These are phyloP conservation scores for Fomitopsis serialis DNA, from an alignment of 768 basidiomycete genomes.

Conservation along the genomic window DNA sequence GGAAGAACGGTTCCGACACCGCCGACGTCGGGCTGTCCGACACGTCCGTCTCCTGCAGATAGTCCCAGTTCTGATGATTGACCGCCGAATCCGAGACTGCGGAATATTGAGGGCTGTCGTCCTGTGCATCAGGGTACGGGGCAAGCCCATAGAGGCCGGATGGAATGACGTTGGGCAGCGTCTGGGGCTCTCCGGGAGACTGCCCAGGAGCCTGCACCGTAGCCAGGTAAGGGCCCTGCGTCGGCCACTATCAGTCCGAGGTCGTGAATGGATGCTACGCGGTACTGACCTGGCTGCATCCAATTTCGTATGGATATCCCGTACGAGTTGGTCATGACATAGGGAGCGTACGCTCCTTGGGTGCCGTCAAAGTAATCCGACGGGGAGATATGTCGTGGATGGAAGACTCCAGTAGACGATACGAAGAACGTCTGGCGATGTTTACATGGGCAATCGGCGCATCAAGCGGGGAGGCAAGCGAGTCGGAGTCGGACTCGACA, in stretches of 20 bases:
- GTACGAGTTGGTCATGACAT: neutral
- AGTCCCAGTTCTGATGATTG: neutral
- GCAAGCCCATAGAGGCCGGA: neutral
- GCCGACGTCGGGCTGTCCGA: neutral
- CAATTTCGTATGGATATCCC: neutral
- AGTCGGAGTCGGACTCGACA: constrained; percentile 14
- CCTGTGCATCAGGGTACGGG: neutral
- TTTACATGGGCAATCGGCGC: constrained; percentile 4
- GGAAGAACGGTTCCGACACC: neutral
- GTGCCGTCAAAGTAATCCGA: neutral
- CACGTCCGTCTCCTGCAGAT: neutral
- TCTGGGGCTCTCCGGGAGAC: too few species aligned
- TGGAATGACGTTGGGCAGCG: neutral
- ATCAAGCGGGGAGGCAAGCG: constrained; percentile 12
- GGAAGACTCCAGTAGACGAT: neutral
- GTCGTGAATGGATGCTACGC: neutral
- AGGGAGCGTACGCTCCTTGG: neutral
- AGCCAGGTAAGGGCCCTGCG: too few species aligned
- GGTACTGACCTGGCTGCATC: neutral
- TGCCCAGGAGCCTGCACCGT: too few species aligned
- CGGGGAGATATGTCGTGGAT: neutral
- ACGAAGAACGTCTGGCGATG: neutral
- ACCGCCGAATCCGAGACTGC: neutral
- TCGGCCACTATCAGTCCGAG: neutral
- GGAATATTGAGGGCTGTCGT: neutral